Base-by-base conservation (phyloP, 139 green algal species). In the Pleodorina starrii region DNA sequence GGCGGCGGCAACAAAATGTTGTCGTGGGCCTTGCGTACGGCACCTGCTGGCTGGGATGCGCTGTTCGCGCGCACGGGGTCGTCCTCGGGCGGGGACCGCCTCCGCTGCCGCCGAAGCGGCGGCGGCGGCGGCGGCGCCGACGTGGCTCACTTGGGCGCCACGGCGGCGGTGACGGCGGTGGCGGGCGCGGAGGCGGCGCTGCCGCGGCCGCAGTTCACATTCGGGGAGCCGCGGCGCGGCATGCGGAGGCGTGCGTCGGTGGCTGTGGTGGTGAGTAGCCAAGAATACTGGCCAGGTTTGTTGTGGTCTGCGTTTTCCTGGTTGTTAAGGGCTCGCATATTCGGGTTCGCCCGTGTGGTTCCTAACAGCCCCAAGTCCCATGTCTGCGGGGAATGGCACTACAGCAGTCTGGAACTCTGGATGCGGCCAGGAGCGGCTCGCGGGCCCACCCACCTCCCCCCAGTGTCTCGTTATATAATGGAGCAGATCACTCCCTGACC, bases 11-110 rank as follows among this genome's bases (percentile, higher is more conserved):
- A 25, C 72, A 25, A 40, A 5, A 36, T 48, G 42, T 63, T 84
- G 76, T 21, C 48, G 5, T 84, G 76, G 76, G 76, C 76, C 38
- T 27, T 84, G n/a, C 76, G 76, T 48, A 84, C 76, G n/a, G 48
- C 76, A 50, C 76, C 76, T 48, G 76, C 35, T 35, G 48, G 48
- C 1, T 84, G 76, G 76, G 48, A 59, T 10, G 72, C 40, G 40
- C 40, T 66, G 7, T 63, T 59, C 19, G 23, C 72, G 21, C 72
- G 42, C 40, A 54, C 23, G 29, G 43, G 44, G 27, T 63, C 43
- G 6, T 63, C 74, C 42, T 43, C 74, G 23, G 43, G 29, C 72
- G 72, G 29, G 17, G 14, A 27, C 69, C 25, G 36, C 40, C 42
- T 38, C 72, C 42, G 42, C 27, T 2, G 72, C 42, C 10, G 12